These are phyloP conservation scores for Botrytis medusae DNA, from an alignment of 2,329 filamentous ascomycete species.

Conservation along the genomic window DNA sequence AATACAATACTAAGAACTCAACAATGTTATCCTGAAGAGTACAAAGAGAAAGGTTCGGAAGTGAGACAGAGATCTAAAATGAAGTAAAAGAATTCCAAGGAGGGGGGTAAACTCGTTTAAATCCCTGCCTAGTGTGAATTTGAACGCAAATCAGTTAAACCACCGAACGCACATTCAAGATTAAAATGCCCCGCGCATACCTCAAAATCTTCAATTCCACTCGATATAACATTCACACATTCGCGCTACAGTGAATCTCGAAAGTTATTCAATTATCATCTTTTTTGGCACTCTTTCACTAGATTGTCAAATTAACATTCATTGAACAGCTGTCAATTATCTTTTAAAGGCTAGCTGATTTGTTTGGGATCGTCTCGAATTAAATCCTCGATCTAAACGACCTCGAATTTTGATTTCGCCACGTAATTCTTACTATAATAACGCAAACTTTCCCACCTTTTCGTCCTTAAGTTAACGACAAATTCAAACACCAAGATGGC, in stretches of 20 bases:
- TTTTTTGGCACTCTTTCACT: conserved; percentile 23
- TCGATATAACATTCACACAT: neutral
- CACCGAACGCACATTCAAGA: conserved; percentile 8
- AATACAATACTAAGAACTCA: neutral
- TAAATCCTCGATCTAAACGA: neutral
- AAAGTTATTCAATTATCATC: conserved; percentile 10
- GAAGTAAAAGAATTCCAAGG: neutral
- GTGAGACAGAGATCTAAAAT: neutral
- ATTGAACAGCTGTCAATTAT: neutral
- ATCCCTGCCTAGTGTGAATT: conserved; percentile 17
- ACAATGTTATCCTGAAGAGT: neutral
- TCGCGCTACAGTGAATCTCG: neutral
- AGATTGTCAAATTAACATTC: conserved; percentile 15
- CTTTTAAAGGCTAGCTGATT: neutral
- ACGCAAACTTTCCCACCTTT: neutral
- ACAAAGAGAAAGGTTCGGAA: neutral
- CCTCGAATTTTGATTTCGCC: neutral
- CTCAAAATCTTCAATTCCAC: conserved; percentile 16
- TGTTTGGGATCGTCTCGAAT: neutral
- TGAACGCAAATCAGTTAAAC: conserved; percentile 10
- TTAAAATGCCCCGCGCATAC: conserved; percentile 20
- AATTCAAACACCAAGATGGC: conserved; percentile 60
- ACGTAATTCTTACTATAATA: neutral
- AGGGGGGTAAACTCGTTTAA: conserved; percentile 4
- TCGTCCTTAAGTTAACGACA: neutral